phyloP scores from a whole-genome alignment of 1,284 basidiomycete species.

The Pseudozyma hubeiensis region DNA sequence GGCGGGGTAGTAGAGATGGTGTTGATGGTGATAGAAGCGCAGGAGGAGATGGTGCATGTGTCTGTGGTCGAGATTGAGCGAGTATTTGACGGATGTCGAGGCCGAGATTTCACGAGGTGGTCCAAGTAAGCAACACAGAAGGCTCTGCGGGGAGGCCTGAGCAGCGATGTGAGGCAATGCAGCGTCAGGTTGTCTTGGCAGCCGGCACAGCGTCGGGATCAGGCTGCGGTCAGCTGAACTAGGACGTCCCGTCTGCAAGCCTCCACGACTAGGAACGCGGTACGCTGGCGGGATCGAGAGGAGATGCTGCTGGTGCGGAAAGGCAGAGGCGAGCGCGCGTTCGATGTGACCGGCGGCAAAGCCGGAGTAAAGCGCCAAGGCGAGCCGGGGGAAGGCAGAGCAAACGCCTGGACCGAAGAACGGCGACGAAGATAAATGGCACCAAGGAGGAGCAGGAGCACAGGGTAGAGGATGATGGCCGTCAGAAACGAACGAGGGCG shows the following conservation, averaged over 20 bases:
- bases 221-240: no score
- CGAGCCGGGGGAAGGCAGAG: not conserved
- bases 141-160: slow-evolving; percentile 5
- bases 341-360: slow-evolving; percentile 8
- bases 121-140: no score
- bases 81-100: not conserved
- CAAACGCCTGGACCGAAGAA: slow-evolving; percentile 5
- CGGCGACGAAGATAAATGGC: not conserved
- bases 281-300: no score
- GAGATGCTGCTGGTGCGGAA: not conserved
- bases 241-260: not conserved
- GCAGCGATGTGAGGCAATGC: not conserved
- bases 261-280: not conserved
- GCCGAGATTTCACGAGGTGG: no score
- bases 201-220: no score
- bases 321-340: not conserved
- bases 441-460: slow-evolving; percentile 1
- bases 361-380: slow-evolving; percentile 6
- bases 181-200: no score
- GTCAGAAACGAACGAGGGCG: not conserved
- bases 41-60: not conserved
- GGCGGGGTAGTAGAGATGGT: not conserved
- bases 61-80: no score
- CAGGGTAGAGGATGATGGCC: not conserved
- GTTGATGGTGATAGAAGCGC: not conserved